A percentile compares a stretch with the other conserved stretches of the same genome.
Conservation (phyloP, 176 grass and related monocot species). For the Aechmea fasciata region DNA sequence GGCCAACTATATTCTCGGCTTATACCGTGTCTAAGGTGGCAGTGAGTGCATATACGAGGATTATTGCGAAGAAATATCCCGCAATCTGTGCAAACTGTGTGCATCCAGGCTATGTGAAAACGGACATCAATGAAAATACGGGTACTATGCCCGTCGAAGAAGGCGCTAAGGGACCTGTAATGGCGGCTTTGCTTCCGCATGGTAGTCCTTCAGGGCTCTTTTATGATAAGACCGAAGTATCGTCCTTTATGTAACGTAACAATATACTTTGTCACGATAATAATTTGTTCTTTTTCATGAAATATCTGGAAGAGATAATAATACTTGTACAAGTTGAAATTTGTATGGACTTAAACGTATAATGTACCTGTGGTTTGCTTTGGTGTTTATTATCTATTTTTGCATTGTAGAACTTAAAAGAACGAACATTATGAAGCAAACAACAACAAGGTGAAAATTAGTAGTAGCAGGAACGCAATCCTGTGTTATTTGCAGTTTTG, state of each 20-base stretch:
- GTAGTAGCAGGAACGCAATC: no score
- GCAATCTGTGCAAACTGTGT: constrained; percentile 37
- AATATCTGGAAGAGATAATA: no score
- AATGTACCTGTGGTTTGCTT: no score
- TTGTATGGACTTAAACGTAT: no score
- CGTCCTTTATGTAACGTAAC: constrained; percentile 25
- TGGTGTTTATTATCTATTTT: no score
- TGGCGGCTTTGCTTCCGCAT: constrained; percentile 25
- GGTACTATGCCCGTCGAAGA: constrained; percentile 33
- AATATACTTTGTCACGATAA: not conserved
- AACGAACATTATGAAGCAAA: no score
- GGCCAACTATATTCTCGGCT: constrained; percentile 25
- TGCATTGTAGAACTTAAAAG: no score
- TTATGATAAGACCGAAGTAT: constrained; percentile 24
- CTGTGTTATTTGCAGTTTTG: no score
- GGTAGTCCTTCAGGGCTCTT: constrained; percentile 31
- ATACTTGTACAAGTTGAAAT: no score
- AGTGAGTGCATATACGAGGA: constrained; percentile 42
- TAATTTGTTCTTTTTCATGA: no score
- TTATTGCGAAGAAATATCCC: constrained; percentile 36
- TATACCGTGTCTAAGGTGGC: constrained; percentile 47
- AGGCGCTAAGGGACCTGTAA: constrained; percentile 27
- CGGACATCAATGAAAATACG: constrained; percentile 27
- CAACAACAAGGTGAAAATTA: no score
- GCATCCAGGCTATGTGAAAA: constrained; percentile 51